A percentile compares a stretch with the other conserved stretches of the same genome.
Conservation (phyloP, 108 stramenopile genomes). For the Cyclotella kingstonii region DNA sequence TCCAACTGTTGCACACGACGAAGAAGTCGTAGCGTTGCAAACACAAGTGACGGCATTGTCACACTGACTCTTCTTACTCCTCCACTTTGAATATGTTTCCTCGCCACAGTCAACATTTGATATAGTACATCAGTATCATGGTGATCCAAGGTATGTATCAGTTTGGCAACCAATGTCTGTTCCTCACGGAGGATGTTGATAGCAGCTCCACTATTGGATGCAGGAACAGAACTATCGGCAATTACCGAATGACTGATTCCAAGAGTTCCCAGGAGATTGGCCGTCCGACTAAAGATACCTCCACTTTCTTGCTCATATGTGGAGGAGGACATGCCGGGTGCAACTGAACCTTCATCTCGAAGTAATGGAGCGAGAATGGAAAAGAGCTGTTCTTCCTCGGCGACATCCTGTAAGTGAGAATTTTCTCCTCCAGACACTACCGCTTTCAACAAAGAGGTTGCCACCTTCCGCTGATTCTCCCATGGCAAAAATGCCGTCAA, state of each 20-base stretch:
- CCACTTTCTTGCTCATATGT: constrained; percentile 26
- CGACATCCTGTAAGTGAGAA: constrained; percentile 42
- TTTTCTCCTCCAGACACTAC: constrained; percentile 52
- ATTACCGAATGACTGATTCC: constrained; percentile 44
- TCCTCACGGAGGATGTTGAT: constrained; percentile 69
- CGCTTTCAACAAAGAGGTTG: constrained; percentile 65
- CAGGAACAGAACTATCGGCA: constrained; percentile 12
- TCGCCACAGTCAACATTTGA: constrained; percentile 76
- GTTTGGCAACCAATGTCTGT: constrained; percentile 83
- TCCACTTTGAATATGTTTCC: constrained; percentile 67
- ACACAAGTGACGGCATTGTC: constrained; percentile 85
- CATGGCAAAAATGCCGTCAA: constrained; percentile 90
- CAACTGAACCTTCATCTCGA: constrained; percentile 51
- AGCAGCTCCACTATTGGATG: no score
- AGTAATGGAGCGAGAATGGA: constrained; percentile 88
- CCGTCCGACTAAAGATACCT: constrained; percentile 46
- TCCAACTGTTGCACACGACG: constrained; percentile 60
- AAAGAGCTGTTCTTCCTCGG: constrained; percentile 83
- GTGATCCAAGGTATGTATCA: constrained; percentile 83
- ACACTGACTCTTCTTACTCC: constrained; percentile 57
- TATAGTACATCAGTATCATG: constrained; percentile 87
- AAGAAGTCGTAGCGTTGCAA: constrained; percentile 74
- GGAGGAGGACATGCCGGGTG: constrained; percentile 26
- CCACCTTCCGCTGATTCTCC: constrained; percentile 83
- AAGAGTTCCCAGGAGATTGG: constrained; percentile 72